A percentile compares a stretch with the other conserved stretches of the same genome.
phyloP scores from a whole-genome alignment of 371 early-diverging fungal species.

The Catenaria anguillulae region DNA sequence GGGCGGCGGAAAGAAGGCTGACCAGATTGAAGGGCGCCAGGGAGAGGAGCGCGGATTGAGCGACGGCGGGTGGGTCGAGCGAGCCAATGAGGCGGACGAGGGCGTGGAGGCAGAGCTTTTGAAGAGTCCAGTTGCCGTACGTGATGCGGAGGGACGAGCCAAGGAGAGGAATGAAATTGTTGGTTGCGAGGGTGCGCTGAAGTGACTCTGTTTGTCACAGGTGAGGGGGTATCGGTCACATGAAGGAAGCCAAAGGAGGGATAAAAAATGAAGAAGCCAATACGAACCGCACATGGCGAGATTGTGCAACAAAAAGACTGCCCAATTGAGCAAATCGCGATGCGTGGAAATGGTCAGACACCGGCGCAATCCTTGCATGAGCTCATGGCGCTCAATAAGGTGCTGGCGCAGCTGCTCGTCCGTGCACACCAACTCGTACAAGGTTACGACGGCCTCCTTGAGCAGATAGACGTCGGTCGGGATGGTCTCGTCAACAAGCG shows the following conservation, averaged over 20 bases:
- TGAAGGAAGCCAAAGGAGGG: neutral
- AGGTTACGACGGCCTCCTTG: neutral
- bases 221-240: neutral
- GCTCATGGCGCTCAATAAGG: neutral
- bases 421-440: neutral
- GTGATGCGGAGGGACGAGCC: neutral
- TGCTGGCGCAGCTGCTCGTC: neutral
- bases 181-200: neutral
- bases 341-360: neutral
- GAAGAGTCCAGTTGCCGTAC: neutral
- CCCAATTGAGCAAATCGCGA: neutral
- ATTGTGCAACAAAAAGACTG: neutral
- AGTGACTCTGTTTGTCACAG: neutral
- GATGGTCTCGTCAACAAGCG: neutral
- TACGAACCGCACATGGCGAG: neutral
- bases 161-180: neutral
- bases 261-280: no score
- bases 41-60: neutral
- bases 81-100: constrained; percentile 3
- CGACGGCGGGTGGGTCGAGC: neutral
- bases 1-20: neutral
- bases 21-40: neutral
- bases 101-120: constrained; percentile 3
- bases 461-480: neutral
- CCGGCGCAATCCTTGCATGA: neutral